Evolutionary conservation across 441 rosid species (phyloP), one percentile per base, ranked within the genome.

Genomic region (Metrosideros polymorpha): DNA sequence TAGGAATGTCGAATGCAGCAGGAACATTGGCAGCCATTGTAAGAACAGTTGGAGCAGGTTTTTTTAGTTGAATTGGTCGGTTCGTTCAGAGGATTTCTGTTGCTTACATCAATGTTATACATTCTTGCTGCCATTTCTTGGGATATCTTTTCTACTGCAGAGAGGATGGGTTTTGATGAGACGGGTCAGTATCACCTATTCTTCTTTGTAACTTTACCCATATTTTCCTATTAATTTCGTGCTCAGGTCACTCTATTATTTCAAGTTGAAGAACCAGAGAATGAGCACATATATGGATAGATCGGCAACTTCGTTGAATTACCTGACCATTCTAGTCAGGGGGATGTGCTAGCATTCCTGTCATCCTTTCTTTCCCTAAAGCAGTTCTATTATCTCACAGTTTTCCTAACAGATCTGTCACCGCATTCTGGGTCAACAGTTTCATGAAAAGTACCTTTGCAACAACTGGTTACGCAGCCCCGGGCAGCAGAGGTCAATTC

Each of bases 31-130:
- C 99, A 50, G 99, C 99, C 82, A 96, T 96, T 90, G 75, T 95
- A 85, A 99, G 99, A 83, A 96, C 99, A 24, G 96, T 97, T 86
- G 99, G 99, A 91, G 92, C 97, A 88, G 99, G 98, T 87, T 97
- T 93, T 92, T 97, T n/a, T 96, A 87, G 98, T 94, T 45, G 99
- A 97, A 86, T 86, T 93, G 77, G 91, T 95, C 42, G 99, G 99
- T 82, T 97, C 99, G 30, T 97, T 97, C 92, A 94, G 88, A 91
- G 99, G 98, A 91, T 96, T 97, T 88, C 92, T 97, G 91, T 66
- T 94, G 88, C 95, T 97, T 25, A 96, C 99, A 3, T 91, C 99
- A 5, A 61, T 91, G 45, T 85, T 97, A 50, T 97, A 97, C 89
- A 76, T 95, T 84, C 91, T 95, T 27, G 90, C 98, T 85, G 97